Percentiles rank a stretch among this genome's conserved stretches.
Evolutionary conservation across 495 filamentous ascomycete species (phyloP).

Genomic region (Xylaria acuta): DNA sequence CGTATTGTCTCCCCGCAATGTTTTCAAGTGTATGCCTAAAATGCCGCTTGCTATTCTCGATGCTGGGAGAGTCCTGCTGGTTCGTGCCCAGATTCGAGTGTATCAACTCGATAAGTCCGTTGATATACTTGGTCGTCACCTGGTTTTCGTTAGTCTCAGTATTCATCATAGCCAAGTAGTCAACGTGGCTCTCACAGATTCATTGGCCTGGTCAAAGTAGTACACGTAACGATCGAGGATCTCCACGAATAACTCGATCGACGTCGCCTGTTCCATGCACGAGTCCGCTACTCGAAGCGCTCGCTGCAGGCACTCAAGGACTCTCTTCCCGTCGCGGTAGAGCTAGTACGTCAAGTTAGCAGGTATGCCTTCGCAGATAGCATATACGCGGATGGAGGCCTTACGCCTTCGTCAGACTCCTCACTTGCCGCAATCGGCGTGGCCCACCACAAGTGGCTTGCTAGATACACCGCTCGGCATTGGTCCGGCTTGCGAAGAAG

Average conservation of each 20-base stretch:
- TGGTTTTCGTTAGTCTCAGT: constrained; percentile 37
- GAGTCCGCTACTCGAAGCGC: constrained; percentile 96
- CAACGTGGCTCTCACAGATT: constrained; percentile 68
- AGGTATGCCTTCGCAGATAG: not conserved
- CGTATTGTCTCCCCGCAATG: constrained; percentile 88
- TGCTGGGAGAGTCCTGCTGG: constrained; percentile 76
- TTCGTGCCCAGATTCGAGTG: constrained; percentile 87
- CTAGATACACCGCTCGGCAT: constrained; percentile 93
- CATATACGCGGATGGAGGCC: constrained; percentile 31
- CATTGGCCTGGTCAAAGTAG: constrained; percentile 98
- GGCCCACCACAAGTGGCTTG: constrained; percentile 97
- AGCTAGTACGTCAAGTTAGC: constrained; percentile 59
- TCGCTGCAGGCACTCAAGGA: constrained; percentile 94
- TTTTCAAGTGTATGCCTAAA: constrained; percentile 95
- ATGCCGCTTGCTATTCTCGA: constrained; percentile 88
- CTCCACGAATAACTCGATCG: constrained; percentile 96
- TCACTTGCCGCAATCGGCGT: constrained; percentile 81
- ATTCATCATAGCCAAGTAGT: not conserved
- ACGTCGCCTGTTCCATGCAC: constrained; percentile 99
- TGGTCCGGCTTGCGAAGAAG: constrained; percentile 97
- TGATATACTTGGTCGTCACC: constrained; percentile 97
- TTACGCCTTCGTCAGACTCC: constrained; percentile 84
- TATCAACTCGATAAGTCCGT: constrained; percentile 97
- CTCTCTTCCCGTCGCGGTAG: constrained; percentile 95
- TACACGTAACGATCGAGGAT: constrained; percentile 98